Evolutionary conservation across 2,329 filamentous ascomycete genomes (phyloP), one percentile per base, ranked within the genome.

Genomic region (Xylariales sp.): DNA sequence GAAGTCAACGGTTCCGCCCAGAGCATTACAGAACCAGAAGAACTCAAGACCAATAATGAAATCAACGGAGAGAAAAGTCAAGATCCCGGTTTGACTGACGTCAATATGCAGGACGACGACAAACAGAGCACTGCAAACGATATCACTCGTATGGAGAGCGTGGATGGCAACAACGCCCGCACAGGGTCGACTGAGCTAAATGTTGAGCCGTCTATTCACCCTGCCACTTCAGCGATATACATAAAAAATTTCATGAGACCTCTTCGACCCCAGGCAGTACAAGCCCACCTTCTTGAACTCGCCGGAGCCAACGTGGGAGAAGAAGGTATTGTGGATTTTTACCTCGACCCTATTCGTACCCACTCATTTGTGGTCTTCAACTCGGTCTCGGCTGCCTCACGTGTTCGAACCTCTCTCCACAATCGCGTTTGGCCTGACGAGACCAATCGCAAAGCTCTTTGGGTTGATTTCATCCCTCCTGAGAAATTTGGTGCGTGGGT

Each of bases 201-300:
- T 27, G 60, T 71, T 19, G 61, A 61, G 17, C 80, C 83, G 6
- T 74, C 86, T 0, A 62, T 82, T 24, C 86, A 93, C 58, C 75
- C 78, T 16, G 81, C 84, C 5, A 91, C 89, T 4, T 65, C 78
- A 21, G 83, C 87, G 13, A 68, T 97, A 32, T 97, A 96, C 64
- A 93, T 97, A 50, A 83, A 83, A 59, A 84, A 95, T 53, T 78
- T 97, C 38, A 90, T 94, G 79, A 83, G 91, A 32, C 90, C 93
- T 8, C 70, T 97, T 16, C 84, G 88, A 42, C 75, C 80, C 1
- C 66, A 70, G 18, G 69, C 71, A 14, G 74, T 97, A 1, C 78
- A 77, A 50, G 70, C 75, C 2, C 81, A 96, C 54, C 70, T 97
- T 5, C 57, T 76, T 29, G 66, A 74, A 6, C 74, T 96, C 28